These are phyloP conservation scores for Galeopsis tetrahit DNA, from an alignment of 257 asterid genomes.

Conservation along the genomic window DNA sequence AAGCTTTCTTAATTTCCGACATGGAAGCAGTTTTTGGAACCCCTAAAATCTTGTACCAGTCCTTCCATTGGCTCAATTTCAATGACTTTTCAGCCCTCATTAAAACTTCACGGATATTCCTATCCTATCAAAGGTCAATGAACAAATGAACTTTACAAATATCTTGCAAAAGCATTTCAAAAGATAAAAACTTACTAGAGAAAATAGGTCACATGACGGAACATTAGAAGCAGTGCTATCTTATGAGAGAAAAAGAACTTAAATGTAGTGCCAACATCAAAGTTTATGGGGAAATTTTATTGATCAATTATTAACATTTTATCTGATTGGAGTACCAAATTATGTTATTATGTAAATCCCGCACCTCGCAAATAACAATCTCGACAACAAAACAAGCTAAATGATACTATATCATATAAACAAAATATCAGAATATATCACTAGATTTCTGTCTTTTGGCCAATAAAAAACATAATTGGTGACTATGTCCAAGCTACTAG, in stretches of 20 bases:
- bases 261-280: neutral
- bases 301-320: neutral
- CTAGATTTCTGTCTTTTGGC: neutral
- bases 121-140: slow-evolving; percentile 36
- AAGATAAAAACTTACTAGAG: neutral
- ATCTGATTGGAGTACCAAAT: slow-evolving; percentile 12
- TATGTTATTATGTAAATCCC: neutral
- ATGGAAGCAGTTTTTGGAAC: slow-evolving; percentile 68
- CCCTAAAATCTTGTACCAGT: slow-evolving; percentile 94
- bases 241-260: neutral
- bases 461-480: neutral
- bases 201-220: neutral
- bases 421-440: neutral
- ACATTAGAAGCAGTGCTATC: neutral
- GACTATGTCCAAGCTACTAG: neutral
- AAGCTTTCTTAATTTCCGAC: slow-evolving; percentile 88
- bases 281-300: neutral
- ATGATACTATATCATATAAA: neutral
- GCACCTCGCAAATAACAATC: neutral
- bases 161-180: neutral
- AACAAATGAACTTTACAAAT: slow-evolving; percentile 15
- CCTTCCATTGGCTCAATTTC: slow-evolving; percentile 90
- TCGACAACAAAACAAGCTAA: slow-evolving; percentile 1
- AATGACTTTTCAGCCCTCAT: slow-evolving; percentile 83
- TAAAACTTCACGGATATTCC: slow-evolving; percentile 64